Evolutionary conservation across 2,329 filamentous ascomycete species (phyloP), one percentile per base, ranked within the genome.

Genomic region (Sclerotinia trifoliorum): DNA sequence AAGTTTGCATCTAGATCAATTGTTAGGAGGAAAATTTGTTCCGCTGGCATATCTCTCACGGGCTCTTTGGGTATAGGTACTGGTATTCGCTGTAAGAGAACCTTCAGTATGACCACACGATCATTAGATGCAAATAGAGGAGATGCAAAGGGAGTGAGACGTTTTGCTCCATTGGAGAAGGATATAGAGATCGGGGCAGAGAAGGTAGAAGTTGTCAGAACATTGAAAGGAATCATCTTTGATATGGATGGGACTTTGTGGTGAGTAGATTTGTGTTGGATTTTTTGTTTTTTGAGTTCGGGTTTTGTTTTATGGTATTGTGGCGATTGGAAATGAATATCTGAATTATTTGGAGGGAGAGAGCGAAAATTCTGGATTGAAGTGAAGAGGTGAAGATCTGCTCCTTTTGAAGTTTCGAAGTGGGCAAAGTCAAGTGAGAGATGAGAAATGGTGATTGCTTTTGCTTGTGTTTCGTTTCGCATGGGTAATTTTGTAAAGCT

Each of bases 241-340:
- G 94, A 99, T 80, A 92, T 99, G 71, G 94, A 99, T 79, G 94
- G 94, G 4, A 99, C 94, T 32, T 80, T 98, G 70, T 97, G 90
- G 94, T 96, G 80, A 81, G 88, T 83, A 54, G n/a, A 21, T 5
- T 29, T 39, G 17, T 48, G 3, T 56, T n/a, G 26, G 1, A 21
- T 54, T 62, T 42, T 67, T 24, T 11, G 32, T 3, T 19, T 57
- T 51, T 46, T 42, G 42, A 10, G 60, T 49, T 11, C 49, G 35
- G n/a, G 10, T 7, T 56, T 57, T 32, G 15, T 3, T 54, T 35
- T 21, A 39, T 89, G 94, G 84, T 42, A 85, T 81, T 73, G 92
- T 94, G 10, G 84, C 4, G 15, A 42, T 17, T 42, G 39, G 15
- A 6, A 42, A 42, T 15, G 39, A 17, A 42, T 42, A 42, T 42